A percentile compares a stretch with the other conserved stretches of the same genome.
Evolutionary conservation across 2,329 filamentous ascomycete genomes (phyloP).

Genomic region (Penicillium sp.): DNA sequence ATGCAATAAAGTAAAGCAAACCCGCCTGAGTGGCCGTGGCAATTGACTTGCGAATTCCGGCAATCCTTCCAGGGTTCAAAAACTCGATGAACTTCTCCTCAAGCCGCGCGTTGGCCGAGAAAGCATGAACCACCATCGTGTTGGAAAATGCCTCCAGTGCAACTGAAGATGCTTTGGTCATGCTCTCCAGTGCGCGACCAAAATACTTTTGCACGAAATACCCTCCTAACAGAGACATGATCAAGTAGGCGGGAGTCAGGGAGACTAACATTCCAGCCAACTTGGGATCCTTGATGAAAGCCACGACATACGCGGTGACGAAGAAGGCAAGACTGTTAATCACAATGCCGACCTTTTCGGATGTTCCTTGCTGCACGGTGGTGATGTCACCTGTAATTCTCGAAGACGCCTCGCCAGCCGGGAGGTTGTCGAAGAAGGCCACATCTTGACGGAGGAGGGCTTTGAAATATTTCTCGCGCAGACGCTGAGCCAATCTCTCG

Average conservation of each 20-base stretch:
- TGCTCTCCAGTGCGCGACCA: conserved; percentile 48
- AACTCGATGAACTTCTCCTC: conserved; percentile 57
- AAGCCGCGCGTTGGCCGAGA: conserved; percentile 57
- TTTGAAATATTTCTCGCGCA: conserved; percentile 70
- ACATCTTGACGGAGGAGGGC: conserved; percentile 78
- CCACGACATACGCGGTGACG: conserved; percentile 74
- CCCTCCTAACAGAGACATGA: conserved; percentile 57
- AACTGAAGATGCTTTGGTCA: conserved; percentile 58
- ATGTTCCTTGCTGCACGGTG: conserved; percentile 79
- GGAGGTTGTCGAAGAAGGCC: conserved; percentile 79
- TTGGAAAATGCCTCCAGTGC: conserved; percentile 60
- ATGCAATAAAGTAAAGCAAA: conserved; percentile 65
- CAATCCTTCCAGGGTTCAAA: conserved; percentile 48
- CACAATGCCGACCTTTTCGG: conserved; percentile 71
- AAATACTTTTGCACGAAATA: conserved; percentile 52
- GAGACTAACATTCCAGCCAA: conserved; percentile 60
- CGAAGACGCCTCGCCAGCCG: conserved; percentile 79
- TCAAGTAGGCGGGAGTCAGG: conserved; percentile 59
- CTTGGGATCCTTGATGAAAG: conserved; percentile 80
- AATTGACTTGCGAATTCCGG: conserved; percentile 58
- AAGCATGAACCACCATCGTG: conserved; percentile 60
- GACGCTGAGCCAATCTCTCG: conserved; percentile 66
- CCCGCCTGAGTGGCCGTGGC: conserved; percentile 58
- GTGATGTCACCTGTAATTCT: conserved; percentile 84
- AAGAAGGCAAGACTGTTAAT: conserved; percentile 70